These are phyloP conservation scores for Chytriomyces hyalinus DNA, from an alignment of 192 early-diverging fungal genomes.

Conservation along the genomic window DNA sequence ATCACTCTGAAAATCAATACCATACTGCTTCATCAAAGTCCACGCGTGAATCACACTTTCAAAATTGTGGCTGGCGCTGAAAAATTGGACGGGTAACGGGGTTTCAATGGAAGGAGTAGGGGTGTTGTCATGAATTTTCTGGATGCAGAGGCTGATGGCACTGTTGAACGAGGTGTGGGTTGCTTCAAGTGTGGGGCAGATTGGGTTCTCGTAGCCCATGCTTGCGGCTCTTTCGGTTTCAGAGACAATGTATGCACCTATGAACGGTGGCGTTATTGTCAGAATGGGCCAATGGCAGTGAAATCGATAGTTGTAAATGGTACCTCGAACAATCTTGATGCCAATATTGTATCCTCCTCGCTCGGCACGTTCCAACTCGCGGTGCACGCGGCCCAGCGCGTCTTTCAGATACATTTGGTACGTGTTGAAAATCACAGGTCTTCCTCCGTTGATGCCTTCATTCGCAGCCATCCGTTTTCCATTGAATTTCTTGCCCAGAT, in stretches of 20 bases:
- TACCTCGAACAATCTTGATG: constrained; percentile 85
- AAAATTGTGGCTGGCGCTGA: constrained; percentile 91
- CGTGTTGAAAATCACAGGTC: constrained; percentile 83
- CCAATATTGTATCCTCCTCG: constrained; percentile 79
- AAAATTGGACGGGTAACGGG: constrained; percentile 69
- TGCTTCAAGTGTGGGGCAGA: constrained; percentile 75
- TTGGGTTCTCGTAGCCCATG: constrained; percentile 77
- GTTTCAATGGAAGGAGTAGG: neutral
- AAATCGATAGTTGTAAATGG: neutral
- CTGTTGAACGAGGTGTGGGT: constrained; percentile 86
- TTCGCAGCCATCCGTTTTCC: neutral
- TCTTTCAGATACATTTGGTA: constrained; percentile 94
- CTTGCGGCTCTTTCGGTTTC: constrained; percentile 73
- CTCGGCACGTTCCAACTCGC: constrained; percentile 69
- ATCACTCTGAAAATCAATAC: constrained; percentile 13
- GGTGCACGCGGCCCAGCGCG: constrained; percentile 62
- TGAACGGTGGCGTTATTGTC: neutral
- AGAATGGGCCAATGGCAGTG: neutral
- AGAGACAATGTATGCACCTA: constrained; percentile 75
- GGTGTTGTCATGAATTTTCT: constrained; percentile 47
- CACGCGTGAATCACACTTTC: constrained; percentile 71
- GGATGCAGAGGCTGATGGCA: constrained; percentile 74
- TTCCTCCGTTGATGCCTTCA: constrained; percentile 6
- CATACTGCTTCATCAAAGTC: constrained; percentile 55
- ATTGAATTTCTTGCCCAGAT: constrained; percentile 77